A percentile compares a stretch with the other conserved stretches of the same genome.
phyloP scores from a whole-genome alignment of 441 rosid species.

The Raphanus hybrid region DNA sequence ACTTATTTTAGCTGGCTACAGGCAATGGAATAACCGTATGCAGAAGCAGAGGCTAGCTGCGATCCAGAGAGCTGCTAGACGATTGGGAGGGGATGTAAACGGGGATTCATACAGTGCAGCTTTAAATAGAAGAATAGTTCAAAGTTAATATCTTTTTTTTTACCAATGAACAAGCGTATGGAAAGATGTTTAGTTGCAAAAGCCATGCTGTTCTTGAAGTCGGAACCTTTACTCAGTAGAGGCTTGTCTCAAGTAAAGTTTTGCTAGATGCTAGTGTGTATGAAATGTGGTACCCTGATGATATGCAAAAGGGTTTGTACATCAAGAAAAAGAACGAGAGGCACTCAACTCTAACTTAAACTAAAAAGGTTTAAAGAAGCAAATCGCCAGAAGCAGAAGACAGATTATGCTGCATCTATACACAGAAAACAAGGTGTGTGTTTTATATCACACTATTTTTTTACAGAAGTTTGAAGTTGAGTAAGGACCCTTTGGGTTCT shows the following conservation, averaged over 20 bases:
- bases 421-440: too few species aligned
- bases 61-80: conserved; percentile 64
- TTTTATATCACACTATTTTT: too few species aligned
- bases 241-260: conserved; percentile 23
- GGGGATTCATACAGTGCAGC: conserved; percentile 44
- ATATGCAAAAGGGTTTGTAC: conserved; percentile 13
- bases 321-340: background rate
- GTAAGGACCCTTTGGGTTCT: too few species aligned
- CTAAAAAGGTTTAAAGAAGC: too few species aligned
- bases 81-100: conserved; percentile 55
- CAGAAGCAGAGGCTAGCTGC: conserved; percentile 81
- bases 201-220: conserved; percentile 21
- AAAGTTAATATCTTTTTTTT: conserved; percentile 13
- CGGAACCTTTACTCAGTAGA: conserved; percentile 3
- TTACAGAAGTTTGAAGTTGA: too few species aligned
- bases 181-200: conserved; percentile 28
- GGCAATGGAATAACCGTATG: conserved; percentile 65
- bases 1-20: conserved; percentile 35
- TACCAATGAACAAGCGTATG: conserved; percentile 22
- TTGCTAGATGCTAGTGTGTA: conserved; percentile 17
- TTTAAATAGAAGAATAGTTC: conserved; percentile 37
- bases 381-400: too few species aligned
- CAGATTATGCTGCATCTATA: too few species aligned
- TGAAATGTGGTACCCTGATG: conserved; percentile 13
- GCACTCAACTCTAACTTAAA: conserved; percentile 1